Conservation (phyloP, 2,329 filamentous ascomycete genomes). For the Ophiostoma himal-ulmi region DNA sequence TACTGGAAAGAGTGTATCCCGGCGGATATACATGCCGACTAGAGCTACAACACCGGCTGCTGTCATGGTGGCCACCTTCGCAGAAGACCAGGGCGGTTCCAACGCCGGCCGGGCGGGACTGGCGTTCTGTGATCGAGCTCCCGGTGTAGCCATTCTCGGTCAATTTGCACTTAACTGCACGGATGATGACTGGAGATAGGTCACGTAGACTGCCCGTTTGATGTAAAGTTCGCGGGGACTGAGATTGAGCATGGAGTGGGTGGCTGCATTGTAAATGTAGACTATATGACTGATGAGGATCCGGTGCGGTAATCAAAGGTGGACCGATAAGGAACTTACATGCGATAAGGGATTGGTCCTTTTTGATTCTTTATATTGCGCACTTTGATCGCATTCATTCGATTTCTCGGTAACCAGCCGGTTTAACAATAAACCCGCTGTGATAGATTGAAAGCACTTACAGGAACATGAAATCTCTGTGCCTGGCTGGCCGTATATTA, state of each 20-base stretch:
- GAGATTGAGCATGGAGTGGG: not conserved
- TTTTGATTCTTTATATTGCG: not conserved
- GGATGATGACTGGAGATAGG: not conserved
- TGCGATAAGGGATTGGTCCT: constrained; percentile 2
- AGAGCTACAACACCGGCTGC: constrained; percentile 11
- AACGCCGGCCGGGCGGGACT: not conserved
- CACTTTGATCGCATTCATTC: not conserved
- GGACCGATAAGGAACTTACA: constrained; percentile 17
- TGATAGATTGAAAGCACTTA: not conserved
- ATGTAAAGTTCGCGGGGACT: not conserved
- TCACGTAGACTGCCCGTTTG: not conserved
- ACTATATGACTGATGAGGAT: not conserved
- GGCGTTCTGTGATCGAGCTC: not conserved
- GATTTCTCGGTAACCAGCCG: not conserved
- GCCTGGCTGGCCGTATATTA: not conserved
- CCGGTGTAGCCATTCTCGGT: not conserved
- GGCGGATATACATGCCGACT: constrained; percentile 4
- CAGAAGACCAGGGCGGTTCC: constrained; percentile 11
- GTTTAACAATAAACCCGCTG: not conserved
- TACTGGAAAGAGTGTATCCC: not conserved
- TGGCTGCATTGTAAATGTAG: not conserved
- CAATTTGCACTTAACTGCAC: not conserved
- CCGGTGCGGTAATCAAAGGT: not conserved
- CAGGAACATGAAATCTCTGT: not conserved
- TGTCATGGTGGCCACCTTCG: not conserved